Percentiles rank a stretch among this genome's conserved stretches.
These are phyloP conservation scores for Vigna mungo DNA, from an alignment of 306 rosid species.

Conservation along the genomic window DNA sequence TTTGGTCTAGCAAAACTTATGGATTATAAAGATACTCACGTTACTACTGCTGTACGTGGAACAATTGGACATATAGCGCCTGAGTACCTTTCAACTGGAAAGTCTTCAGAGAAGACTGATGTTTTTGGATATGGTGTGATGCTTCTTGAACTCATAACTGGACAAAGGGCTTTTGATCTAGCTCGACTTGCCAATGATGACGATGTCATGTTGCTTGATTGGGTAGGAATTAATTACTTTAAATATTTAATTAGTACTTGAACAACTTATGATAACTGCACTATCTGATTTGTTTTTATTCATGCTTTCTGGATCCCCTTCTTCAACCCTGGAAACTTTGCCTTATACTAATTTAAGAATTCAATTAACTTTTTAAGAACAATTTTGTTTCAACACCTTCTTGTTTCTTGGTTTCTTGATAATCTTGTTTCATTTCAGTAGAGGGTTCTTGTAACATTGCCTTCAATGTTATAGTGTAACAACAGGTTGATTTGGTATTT, in stretches of 20 bases:
- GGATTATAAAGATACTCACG: slow-evolving; percentile 95
- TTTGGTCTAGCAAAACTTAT: slow-evolving; percentile 94
- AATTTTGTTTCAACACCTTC: not conserved
- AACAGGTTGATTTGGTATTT: slow-evolving; percentile 16
- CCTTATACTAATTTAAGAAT: not conserved
- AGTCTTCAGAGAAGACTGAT: slow-evolving; percentile 92
- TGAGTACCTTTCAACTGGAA: slow-evolving; percentile 93
- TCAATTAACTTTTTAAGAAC: slow-evolving; percentile 12
- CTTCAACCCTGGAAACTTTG: not conserved
- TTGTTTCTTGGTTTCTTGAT: not conserved
- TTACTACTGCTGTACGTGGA: slow-evolving; percentile 93
- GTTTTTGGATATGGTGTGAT: slow-evolving; percentile 98
- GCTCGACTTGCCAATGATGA: slow-evolving; percentile 92
- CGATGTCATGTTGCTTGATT: slow-evolving; percentile 88
- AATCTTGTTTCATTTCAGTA: not conserved
- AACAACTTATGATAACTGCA: not conserved
- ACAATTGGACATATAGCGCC: slow-evolving; percentile 97
- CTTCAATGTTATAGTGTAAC: slow-evolving; percentile 6
- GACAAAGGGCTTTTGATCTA: slow-evolving; percentile 96
- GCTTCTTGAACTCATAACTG: slow-evolving; percentile 97
- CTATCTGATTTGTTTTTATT: not conserved
- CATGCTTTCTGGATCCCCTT: not conserved
- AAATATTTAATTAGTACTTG: slow-evolving; percentile 22
- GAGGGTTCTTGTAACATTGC: not conserved
- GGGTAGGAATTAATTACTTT: slow-evolving; percentile 63